Conservation (phyloP, 257 asterid genomes). For the Solanum megistacrolobum region DNA sequence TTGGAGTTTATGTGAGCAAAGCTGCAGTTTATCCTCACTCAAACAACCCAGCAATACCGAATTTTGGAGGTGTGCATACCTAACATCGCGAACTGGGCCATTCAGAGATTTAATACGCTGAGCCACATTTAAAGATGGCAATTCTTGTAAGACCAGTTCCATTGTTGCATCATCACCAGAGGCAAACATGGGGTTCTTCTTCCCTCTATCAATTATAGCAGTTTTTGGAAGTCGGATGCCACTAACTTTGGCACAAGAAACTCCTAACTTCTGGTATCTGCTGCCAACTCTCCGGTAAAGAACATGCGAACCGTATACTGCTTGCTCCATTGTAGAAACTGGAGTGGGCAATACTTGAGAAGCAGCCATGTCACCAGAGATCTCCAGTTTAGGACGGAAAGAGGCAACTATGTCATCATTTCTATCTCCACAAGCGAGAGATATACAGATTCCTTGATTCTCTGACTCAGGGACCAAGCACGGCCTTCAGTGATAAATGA, state of each 20-base stretch:
- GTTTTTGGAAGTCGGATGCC: conserved; percentile 64
- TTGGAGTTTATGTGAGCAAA: conserved; percentile 28
- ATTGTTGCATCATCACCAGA: conserved; percentile 37
- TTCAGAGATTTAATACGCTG: conserved; percentile 33
- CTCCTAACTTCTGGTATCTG: conserved; percentile 41
- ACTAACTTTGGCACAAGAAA: conserved; percentile 43
- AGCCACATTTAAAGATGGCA: conserved; percentile 41
- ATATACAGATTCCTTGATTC: conserved; percentile 77
- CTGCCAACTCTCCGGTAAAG: conserved; percentile 39
- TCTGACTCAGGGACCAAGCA: conserved; percentile 55
- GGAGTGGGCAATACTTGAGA: conserved; percentile 42
- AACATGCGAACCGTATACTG: conserved; percentile 55
- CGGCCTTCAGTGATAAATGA: conserved; percentile 37
- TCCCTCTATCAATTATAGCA: conserved; percentile 44
- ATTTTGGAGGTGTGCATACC: conserved; percentile 22
- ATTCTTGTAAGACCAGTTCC: conserved; percentile 54
- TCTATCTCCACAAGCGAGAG: conserved; percentile 54
- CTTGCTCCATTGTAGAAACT: conserved; percentile 22
- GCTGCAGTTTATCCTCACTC: conserved; percentile 45
- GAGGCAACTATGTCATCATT: conserved; percentile 66
- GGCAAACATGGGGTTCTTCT: conserved; percentile 41
- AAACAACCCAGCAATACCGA: conserved; percentile 62
- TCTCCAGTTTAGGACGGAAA: conserved; percentile 78
- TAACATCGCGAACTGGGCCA: conserved; percentile 54
- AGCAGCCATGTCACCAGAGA: conserved; percentile 11